Evolutionary conservation across 257 asterid genomes (phyloP).

Genomic region (Rauvolfia tetraphylla): DNA sequence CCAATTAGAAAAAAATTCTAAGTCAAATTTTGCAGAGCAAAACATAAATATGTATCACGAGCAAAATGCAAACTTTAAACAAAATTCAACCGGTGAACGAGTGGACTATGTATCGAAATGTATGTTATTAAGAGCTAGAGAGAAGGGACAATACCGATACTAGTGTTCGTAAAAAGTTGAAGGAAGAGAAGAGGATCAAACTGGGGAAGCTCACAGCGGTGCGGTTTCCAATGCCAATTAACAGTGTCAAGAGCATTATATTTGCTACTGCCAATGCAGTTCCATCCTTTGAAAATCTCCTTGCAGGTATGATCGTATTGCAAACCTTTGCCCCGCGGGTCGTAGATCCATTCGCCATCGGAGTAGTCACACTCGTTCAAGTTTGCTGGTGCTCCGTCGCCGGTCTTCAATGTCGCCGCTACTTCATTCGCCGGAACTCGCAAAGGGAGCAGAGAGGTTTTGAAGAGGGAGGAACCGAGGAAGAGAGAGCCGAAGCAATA

Average conservation of each 20-base stretch:
- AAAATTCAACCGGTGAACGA: not conserved
- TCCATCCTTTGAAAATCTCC: slow-evolving; percentile 98
- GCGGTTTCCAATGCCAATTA: slow-evolving; percentile 94
- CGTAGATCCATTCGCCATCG: slow-evolving; percentile 74
- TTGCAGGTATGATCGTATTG: slow-evolving; percentile 81
- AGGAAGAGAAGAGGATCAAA: slow-evolving; percentile 71
- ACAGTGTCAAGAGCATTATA: slow-evolving; percentile 67
- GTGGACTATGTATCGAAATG: not conserved
- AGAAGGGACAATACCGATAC: slow-evolving; percentile 52
- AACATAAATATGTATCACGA: not conserved
- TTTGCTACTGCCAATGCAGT: slow-evolving; percentile 71
- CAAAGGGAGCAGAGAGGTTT: slow-evolving; percentile 9
- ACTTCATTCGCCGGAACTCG: slow-evolving; percentile 4
- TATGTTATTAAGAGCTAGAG: not conserved
- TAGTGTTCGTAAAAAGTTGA: slow-evolving; percentile 54
- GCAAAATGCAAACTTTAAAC: not conserved
- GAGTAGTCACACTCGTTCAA: slow-evolving; percentile 51
- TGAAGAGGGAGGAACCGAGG: slow-evolving; percentile 58
- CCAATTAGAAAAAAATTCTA: not conserved
- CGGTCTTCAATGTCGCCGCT: slow-evolving; percentile 19
- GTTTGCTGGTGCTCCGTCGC: not conserved
- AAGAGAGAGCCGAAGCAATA: slow-evolving; percentile 45
- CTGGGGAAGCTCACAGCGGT: slow-evolving; percentile 65
- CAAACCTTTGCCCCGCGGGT: slow-evolving; percentile 48
- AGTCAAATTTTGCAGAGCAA: not conserved